A percentile compares a stretch with the other conserved stretches of the same genome.
phyloP scores from a whole-genome alignment of 73 alveolate genomes.

The Blepharisma japonicum region DNA sequence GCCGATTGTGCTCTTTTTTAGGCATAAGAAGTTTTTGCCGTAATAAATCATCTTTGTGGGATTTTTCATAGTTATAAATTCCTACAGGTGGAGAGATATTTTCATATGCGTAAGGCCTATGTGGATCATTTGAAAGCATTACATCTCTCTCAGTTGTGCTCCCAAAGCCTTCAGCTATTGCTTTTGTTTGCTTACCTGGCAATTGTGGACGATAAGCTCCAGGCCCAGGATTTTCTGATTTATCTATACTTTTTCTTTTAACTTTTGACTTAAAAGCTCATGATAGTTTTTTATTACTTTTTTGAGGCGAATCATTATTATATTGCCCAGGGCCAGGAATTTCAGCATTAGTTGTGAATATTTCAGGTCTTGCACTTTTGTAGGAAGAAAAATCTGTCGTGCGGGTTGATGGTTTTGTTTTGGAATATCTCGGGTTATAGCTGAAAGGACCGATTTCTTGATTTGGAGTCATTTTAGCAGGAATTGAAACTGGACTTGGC shows the following conservation, averaged over 20 bases:
- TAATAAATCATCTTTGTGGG: neutral
- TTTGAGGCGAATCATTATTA: neutral
- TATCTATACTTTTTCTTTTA: neutral
- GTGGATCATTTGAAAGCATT: neutral
- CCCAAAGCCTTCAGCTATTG: slow-evolving; percentile 22
- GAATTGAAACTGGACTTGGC: neutral
- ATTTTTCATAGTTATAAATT: neutral
- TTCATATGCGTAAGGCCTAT: neutral
- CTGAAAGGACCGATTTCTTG: neutral
- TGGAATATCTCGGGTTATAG: neutral
- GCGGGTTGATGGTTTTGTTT: neutral
- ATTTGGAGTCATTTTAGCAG: neutral
- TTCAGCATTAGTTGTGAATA: neutral
- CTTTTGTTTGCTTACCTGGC: neutral
- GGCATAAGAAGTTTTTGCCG: neutral
- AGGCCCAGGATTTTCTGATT: slow-evolving; percentile 7
- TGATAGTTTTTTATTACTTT: neutral
- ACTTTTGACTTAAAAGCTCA: slow-evolving; percentile 13
- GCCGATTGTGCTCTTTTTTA: neutral
- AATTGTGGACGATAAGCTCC: neutral
- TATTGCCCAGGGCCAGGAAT: slow-evolving; percentile 18
- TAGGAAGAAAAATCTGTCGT: neutral
- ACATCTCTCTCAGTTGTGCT: slow-evolving; percentile 25
- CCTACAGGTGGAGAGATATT: neutral
- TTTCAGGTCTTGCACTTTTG: neutral